Percentiles rank a stretch among this genome's conserved stretches.
phyloP scores from a whole-genome alignment of 805 yeast genomes.

The Starmerella kuoi region DNA sequence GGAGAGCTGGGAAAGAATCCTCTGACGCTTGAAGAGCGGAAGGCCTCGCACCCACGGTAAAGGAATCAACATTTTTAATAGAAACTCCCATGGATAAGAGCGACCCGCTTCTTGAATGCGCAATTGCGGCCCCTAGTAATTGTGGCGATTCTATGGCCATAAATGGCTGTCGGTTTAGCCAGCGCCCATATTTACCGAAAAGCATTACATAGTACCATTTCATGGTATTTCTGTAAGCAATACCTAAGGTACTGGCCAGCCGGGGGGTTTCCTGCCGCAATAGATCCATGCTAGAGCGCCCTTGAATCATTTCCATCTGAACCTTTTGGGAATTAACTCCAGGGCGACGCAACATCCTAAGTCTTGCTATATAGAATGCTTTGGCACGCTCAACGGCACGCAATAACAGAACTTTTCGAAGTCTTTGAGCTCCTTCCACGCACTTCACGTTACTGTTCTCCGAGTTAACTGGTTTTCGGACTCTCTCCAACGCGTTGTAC shows the following conservation, averaged over 20 bases:
- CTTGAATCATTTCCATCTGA: constrained; percentile 52
- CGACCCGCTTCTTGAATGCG: background rate
- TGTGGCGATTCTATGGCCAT: constrained; percentile 2
- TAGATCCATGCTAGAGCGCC: constrained; percentile 51
- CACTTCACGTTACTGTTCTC: constrained; percentile 12
- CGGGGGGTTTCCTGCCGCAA: constrained; percentile 42
- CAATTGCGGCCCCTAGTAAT: constrained; percentile 11
- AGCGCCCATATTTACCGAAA: constrained; percentile 37
- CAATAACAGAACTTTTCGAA: constrained; percentile 36
- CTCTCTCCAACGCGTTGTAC: constrained; percentile 33
- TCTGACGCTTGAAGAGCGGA: constrained; percentile 13
- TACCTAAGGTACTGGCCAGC: constrained; percentile 58
- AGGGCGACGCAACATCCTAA: constrained; percentile 55
- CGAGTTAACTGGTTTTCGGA: constrained; percentile 9
- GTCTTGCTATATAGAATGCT: constrained; percentile 50
- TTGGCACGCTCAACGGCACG: constrained; percentile 68
- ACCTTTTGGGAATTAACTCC: constrained; percentile 60
- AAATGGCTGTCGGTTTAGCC: constrained; percentile 21
- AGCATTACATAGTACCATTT: constrained; percentile 79
- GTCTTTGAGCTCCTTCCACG: constrained; percentile 5
- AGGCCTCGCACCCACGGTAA: constrained; percentile 22
- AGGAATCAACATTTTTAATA: constrained; percentile 11
- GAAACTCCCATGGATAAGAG: constrained; percentile 4
- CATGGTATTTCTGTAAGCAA: constrained; percentile 81
- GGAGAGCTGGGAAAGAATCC: constrained; percentile 10